Percentiles rank a stretch among this genome's conserved stretches.
phyloP scores from a whole-genome alignment of 345 rosid species.

The Carallia brachiata region DNA sequence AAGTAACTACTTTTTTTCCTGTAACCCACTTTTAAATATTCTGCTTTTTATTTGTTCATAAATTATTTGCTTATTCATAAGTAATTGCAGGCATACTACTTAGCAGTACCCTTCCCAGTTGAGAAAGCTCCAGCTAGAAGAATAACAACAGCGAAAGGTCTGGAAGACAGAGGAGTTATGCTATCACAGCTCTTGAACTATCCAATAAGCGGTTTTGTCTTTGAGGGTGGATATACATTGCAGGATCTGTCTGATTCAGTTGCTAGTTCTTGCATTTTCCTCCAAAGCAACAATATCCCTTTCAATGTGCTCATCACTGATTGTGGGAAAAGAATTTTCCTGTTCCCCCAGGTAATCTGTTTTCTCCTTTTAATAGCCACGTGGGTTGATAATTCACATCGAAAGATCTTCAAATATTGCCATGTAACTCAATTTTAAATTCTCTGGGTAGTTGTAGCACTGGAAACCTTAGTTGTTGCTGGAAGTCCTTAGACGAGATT shows the following conservation, averaged over 20 bases:
- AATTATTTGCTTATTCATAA: not conserved
- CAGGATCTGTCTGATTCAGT: conserved; percentile 1
- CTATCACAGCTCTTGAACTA: not conserved
- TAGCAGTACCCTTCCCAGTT: not conserved
- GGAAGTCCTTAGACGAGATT: no score
- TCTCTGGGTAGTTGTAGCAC: no score
- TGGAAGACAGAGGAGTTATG: not conserved
- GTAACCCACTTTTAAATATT: not conserved
- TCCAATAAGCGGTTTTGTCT: not conserved
- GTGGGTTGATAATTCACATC: not conserved
- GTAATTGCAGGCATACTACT: conserved; percentile 2
- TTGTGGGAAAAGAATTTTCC: conserved; percentile 3
- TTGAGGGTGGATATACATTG: not conserved
- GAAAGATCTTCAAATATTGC: no score
- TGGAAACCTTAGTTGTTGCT: no score
- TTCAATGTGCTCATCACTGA: conserved; percentile 2
- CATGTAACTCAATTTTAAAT: no score
- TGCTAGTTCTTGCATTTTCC: conserved; percentile 4
- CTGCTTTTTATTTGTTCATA: not conserved
- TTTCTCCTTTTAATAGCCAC: not conserved
- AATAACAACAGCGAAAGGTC: not conserved
- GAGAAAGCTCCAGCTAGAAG: not conserved
- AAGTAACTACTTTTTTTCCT: not conserved
- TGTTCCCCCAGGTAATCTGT: not conserved
- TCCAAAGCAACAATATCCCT: not conserved